Conservation (phyloP, 371 early-diverging fungal genomes). For the Rhizopus arrhizus region DNA sequence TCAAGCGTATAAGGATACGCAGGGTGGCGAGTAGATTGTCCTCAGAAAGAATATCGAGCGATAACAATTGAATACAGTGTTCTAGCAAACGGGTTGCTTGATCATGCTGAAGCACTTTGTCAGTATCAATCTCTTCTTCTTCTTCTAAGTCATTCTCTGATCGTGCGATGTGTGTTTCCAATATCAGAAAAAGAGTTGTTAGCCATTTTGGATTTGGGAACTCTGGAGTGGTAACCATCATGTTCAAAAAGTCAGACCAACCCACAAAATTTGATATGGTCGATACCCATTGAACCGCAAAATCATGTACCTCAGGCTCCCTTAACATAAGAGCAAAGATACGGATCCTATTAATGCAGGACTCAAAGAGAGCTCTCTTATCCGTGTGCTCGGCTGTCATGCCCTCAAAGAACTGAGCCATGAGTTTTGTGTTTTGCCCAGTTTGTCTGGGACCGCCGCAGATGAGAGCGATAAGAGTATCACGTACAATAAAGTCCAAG, state of each 20-base stretch:
- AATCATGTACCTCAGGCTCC: slow-evolving; percentile 52
- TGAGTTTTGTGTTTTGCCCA: slow-evolving; percentile 10
- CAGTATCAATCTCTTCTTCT: slow-evolving; percentile 6
- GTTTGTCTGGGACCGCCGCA: slow-evolving; percentile 12
- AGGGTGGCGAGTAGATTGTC: slow-evolving; percentile 61
- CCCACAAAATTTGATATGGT: slow-evolving; percentile 34
- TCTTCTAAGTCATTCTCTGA: slow-evolving; percentile 52
- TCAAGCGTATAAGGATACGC: slow-evolving; percentile 75
- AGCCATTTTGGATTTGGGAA: slow-evolving; percentile 54
- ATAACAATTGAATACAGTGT: slow-evolving; percentile 41
- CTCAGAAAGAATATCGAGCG: slow-evolving; percentile 41
- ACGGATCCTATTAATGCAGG: slow-evolving; percentile 39
- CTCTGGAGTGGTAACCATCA: slow-evolving; percentile 12
- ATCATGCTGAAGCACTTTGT: neutral
- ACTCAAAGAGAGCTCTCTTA: slow-evolving; percentile 11
- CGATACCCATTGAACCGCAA: slow-evolving; percentile 19
- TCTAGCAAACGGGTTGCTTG: slow-evolving; percentile 23
- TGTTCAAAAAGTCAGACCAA: slow-evolving; percentile 22
- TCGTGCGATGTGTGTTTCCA: slow-evolving; percentile 61
- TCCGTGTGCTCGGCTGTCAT: neutral
- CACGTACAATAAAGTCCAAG: slow-evolving; percentile 64
- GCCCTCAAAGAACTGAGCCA: slow-evolving; percentile 7
- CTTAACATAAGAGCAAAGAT: slow-evolving; percentile 63
- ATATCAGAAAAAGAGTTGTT: slow-evolving; percentile 57
- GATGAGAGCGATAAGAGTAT: slow-evolving; percentile 36